Conservation (phyloP, 2,329 filamentous ascomycete genomes). For the Didymella sp. region DNA sequence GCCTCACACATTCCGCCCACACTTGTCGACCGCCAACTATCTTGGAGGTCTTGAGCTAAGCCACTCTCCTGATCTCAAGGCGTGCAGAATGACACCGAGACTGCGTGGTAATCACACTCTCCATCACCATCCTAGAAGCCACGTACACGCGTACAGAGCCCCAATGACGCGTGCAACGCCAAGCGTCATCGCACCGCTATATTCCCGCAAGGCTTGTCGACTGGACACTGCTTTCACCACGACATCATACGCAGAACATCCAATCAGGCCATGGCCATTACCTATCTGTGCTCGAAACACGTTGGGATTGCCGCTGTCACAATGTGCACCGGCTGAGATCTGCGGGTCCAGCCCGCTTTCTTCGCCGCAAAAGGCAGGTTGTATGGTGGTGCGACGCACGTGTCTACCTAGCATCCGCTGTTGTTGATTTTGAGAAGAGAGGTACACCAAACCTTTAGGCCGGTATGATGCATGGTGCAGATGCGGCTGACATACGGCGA, state of each 20-base stretch:
- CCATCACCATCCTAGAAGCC: background rate
- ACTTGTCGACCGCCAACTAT: background rate
- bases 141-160: constrained; percentile 4
- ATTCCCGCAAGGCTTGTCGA: background rate
- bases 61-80: background rate
- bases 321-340: background rate
- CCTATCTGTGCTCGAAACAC: background rate
- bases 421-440: background rate
- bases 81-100: background rate
- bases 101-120: background rate
- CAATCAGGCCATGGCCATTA: background rate
- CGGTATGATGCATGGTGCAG: too few relatives aligned
- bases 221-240: constrained; percentile 1
- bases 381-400: background rate
- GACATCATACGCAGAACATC: background rate
- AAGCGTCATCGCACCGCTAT: constrained; percentile 11
- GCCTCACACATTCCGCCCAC: background rate
- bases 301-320: background rate
- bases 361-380: constrained; percentile 4
- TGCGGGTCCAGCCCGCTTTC: background rate
- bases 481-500: too few relatives aligned
- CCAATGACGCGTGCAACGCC: constrained; percentile 9
- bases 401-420: too few relatives aligned
- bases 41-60: background rate
- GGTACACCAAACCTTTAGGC: too few relatives aligned